Base-by-base conservation (phyloP, 2,329 filamentous ascomycete species). In the Exophiala phaeomuriformis region DNA sequence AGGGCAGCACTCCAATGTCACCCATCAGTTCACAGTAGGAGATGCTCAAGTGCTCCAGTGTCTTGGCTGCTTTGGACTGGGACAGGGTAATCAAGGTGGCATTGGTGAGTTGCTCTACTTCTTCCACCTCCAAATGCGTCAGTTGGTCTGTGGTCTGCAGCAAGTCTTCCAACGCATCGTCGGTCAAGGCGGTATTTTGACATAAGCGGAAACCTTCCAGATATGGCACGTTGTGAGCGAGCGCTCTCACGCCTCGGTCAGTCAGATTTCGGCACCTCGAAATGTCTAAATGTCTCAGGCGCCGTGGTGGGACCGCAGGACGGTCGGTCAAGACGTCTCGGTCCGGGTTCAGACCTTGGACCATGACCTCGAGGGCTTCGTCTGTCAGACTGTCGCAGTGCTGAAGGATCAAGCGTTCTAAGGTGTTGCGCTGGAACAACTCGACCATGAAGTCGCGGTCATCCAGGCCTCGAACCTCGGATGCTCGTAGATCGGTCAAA, bases 1-100 rank as follows among this genome's bases (percentile, higher is more conserved):
- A 75, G 0, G 87, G 86, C 0, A 95, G 75, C 80, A 96, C 86
- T 52, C 91, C 91, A 0, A 76, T 73, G 66, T 97, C 93, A 28
- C 89, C 84, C 1, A 98, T 71, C 51, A 80, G 83, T 67, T 95
- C 91, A 67, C 93, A 98, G 68, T 90, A 95, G 64, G 88, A 91
- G 62, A 97, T 79, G 50, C 88, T 90, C 4, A 97, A 77, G 66
- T 96, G 90, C 61, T 86, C 78, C 4, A 98, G 75, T 27, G 72
- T 75, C 0, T 77, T 69, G 0, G 85, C 85, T 65, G 88, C 95
- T 0, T 88, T 85, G 0, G 88, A 80, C 62, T 82, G 85, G 45
- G 89, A 83, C 5, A 98, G 75, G 57, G 86, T 81, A 51, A 89
- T 78, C 2, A 96, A 73, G 0, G 89, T 73, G 3, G 74, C 72